A percentile compares a stretch with the other conserved stretches of the same genome.
Evolutionary conservation across 805 yeast genomes (phyloP).

Genomic region (Pichia heedii): DNA sequence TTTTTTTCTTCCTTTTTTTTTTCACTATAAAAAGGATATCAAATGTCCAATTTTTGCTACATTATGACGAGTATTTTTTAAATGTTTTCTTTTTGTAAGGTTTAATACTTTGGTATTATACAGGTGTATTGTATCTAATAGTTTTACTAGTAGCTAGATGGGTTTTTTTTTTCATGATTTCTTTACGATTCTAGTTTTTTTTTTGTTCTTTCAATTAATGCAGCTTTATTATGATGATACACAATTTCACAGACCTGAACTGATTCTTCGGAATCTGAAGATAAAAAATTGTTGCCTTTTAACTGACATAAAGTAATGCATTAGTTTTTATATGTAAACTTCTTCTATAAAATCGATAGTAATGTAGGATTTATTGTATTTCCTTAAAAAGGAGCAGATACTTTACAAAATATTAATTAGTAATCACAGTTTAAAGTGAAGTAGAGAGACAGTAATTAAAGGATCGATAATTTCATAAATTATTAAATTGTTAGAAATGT

Average conservation of each 20-base stretch:
- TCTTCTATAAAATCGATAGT: too few relatives aligned
- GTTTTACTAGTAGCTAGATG: too few relatives aligned
- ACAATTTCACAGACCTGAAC: slow-evolving; percentile 54
- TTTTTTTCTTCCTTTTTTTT: background rate
- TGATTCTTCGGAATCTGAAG: slow-evolving; percentile 29
- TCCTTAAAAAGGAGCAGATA: too few relatives aligned
- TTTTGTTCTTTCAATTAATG: background rate
- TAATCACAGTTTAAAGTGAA: too few relatives aligned
- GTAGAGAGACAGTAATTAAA: too few relatives aligned
- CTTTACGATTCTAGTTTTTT: background rate
- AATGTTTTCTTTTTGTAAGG: too few relatives aligned
- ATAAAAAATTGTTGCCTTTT: slow-evolving; percentile 23
- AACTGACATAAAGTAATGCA: slow-evolving; percentile 5
- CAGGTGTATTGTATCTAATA: background rate
- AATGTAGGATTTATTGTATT: too few relatives aligned
- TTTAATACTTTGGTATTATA: background rate
- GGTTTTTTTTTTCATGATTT: too few relatives aligned
- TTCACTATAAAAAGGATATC: background rate
- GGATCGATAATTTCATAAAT: too few relatives aligned
- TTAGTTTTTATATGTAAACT: background rate
- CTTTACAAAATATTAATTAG: too few relatives aligned
- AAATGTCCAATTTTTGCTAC: too few relatives aligned
- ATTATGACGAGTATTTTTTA: too few relatives aligned
- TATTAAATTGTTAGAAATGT: background rate
- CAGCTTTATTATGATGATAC: slow-evolving; percentile 30